Percentiles rank a stretch among this genome's conserved stretches.
These are phyloP conservation scores for Aspergillus fumigatus DNA, from an alignment of 2,329 filamentous ascomycete genomes.

Conservation along the genomic window DNA sequence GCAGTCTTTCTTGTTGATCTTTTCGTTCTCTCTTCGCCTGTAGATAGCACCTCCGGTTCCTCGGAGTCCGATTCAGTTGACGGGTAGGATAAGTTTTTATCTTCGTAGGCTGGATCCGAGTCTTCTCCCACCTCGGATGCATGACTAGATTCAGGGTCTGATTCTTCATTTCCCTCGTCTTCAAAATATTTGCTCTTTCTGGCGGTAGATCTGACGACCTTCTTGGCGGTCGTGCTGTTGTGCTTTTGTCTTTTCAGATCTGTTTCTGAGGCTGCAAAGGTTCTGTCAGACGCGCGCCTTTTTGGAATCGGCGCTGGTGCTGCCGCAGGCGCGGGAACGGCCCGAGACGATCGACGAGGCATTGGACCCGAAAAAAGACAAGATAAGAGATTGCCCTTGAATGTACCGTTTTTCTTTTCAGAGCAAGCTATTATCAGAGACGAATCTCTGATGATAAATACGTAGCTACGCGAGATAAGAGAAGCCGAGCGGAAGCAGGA, in stretches of 20 bases:
- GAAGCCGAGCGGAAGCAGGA: not conserved
- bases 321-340: conserved; percentile 29
- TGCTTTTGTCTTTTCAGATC: conserved; percentile 32
- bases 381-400: not conserved
- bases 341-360: conserved; percentile 36
- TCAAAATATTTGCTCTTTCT: conserved; percentile 52
- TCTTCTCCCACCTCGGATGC: conserved; percentile 13
- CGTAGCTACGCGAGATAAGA: conserved; percentile 6
- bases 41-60: conserved; percentile 1
- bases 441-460: conserved; percentile 1
- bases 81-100: conserved; percentile 3
- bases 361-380: conserved; percentile 15
- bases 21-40: not conserved
- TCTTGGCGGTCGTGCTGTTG: conserved; percentile 14
- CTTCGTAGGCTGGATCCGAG: conserved; percentile 12
- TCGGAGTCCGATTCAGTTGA: conserved; percentile 3
- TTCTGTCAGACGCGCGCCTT: conserved; percentile 31
- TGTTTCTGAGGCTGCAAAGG: conserved; percentile 22
- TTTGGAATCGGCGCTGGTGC: conserved; percentile 28
- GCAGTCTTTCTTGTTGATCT: not conserved
- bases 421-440: not conserved
- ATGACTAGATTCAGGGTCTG: conserved; percentile 30
- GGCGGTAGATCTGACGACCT: conserved; percentile 33
- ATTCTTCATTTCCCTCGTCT: conserved; percentile 32
- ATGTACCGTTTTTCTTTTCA: not conserved